Conservation (phyloP, 2,329 filamentous ascomycete genomes). For the Thyridium curvatum region DNA sequence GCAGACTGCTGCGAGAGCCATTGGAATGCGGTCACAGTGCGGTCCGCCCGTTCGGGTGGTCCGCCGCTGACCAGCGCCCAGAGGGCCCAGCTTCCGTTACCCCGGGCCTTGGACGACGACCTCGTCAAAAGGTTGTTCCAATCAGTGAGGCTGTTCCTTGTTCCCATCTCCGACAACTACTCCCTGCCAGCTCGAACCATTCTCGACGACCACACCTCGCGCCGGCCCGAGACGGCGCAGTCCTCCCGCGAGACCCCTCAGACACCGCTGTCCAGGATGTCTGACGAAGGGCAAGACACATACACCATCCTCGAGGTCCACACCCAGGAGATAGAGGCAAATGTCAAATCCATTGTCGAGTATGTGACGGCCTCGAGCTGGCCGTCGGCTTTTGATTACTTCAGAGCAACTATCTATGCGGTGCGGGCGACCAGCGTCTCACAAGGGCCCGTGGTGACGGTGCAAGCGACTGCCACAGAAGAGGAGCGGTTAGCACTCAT, state of each 20-base stretch:
- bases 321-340: slow-evolving; percentile 42
- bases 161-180: slow-evolving; percentile 52
- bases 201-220: slow-evolving; percentile 35
- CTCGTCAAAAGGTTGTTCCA: slow-evolving; percentile 51
- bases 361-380: slow-evolving; percentile 61
- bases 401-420: slow-evolving; percentile 44
- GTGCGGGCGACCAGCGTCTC: slow-evolving; percentile 29
- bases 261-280: slow-evolving; percentile 21
- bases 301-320: slow-evolving; percentile 25
- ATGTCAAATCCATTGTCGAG: slow-evolving; percentile 52
- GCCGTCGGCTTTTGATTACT: slow-evolving; percentile 51
- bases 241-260: slow-evolving; percentile 5
- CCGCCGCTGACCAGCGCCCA: slow-evolving; percentile 5
- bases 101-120: slow-evolving; percentile 38
- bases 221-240: slow-evolving; percentile 11
- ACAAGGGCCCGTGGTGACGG: no score
- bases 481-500: slow-evolving; percentile 48
- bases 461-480: slow-evolving; percentile 19
- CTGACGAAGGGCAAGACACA: slow-evolving; percentile 28
- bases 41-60: slow-evolving; percentile 10
- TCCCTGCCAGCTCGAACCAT: slow-evolving; percentile 50
- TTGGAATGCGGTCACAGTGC: slow-evolving; percentile 36
- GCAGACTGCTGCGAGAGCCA: slow-evolving; percentile 60
- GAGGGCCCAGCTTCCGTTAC: slow-evolving; percentile 18
- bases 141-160: slow-evolving; percentile 47